Evolutionary conservation across 495 filamentous ascomycete genomes (phyloP).

Genomic region (Talaromyces borbonicus): DNA sequence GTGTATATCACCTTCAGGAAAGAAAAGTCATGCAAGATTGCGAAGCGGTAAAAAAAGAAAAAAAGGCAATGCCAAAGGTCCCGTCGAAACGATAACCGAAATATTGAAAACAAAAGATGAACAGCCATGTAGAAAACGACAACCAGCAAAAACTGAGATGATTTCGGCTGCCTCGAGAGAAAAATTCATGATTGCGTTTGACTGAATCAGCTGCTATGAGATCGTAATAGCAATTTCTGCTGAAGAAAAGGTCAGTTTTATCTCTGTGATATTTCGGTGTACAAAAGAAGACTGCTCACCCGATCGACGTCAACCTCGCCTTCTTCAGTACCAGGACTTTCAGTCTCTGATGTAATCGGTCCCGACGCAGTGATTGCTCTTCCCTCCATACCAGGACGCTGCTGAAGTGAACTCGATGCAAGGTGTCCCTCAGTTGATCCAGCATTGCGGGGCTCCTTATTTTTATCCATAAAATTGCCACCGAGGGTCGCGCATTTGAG

Average conservation of each 20-base stretch:
- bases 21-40: too few relatives aligned
- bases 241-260: background rate
- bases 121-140: too few relatives aligned
- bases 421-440: slow-evolving; percentile 42
- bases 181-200: too few relatives aligned
- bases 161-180: too few relatives aligned
- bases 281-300: slow-evolving; percentile 53
- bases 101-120: too few relatives aligned
- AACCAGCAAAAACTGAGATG: too few relatives aligned
- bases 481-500: slow-evolving; percentile 91
- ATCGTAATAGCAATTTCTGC: slow-evolving; percentile 9
- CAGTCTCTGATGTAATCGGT: slow-evolving; percentile 37
- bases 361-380: slow-evolving; percentile 57
- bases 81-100: too few relatives aligned
- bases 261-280: background rate
- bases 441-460: slow-evolving; percentile 47
- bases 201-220: slow-evolving; percentile 6
- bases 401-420: slow-evolving; percentile 20
- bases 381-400: slow-evolving; percentile 38
- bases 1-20: too few relatives aligned
- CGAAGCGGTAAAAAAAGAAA: too few relatives aligned
- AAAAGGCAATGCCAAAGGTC: too few relatives aligned
- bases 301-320: slow-evolving; percentile 62
- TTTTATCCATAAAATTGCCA: slow-evolving; percentile 71
- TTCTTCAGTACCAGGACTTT: slow-evolving; percentile 52